Evolutionary conservation across 345 rosid species (phyloP), one percentile per base, ranked within the genome.

Genomic region (Hibiscus mutabilis): DNA sequence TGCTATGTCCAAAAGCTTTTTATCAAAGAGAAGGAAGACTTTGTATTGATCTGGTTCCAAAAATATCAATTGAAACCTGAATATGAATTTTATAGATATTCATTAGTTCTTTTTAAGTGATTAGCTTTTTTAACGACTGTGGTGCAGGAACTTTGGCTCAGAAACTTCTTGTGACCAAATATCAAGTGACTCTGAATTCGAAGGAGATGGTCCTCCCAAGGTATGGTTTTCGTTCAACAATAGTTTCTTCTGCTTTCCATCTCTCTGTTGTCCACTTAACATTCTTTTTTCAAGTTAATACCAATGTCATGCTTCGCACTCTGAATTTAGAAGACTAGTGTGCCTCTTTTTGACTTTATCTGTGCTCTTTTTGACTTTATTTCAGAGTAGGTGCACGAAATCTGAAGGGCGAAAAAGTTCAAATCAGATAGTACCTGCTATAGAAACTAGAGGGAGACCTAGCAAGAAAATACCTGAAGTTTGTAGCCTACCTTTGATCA

Each of bases 381-480:
- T 77, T 68, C 76, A 87, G 95, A 83, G 66, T 29, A 70, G 61
- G 76, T 75, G 70, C 77, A 69, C 67, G 58, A 82, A 76, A 75
- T 59, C 73, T 71, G 66, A 62, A 53, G 35, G 71, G 74, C 81
- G 64, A 71, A 71, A 68, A 70, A 66, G 7, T 66, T 71, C 75
- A 33, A 64, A 60, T 66, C 70, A 73, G 68, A 67, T 22, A 63
- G 79, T 18, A 71, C 51, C 74, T 31, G 62, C 72, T 57, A 24
- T 71, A 66, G 78, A 67, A 82, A 58, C 74, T 73, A 70, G 58
- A 61, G 74, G 66, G 58, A 79, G 53, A 12, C 5, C 52, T 62
- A 61, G 37, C 72, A 75, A 62, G 24, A 74, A 75, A 70, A 75
- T 60, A 65, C 68, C 60, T 21, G 52, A 68, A 60, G 68, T 53